Conservation (phyloP, 306 rosid species). For the Trichosanthes truncata region DNA sequence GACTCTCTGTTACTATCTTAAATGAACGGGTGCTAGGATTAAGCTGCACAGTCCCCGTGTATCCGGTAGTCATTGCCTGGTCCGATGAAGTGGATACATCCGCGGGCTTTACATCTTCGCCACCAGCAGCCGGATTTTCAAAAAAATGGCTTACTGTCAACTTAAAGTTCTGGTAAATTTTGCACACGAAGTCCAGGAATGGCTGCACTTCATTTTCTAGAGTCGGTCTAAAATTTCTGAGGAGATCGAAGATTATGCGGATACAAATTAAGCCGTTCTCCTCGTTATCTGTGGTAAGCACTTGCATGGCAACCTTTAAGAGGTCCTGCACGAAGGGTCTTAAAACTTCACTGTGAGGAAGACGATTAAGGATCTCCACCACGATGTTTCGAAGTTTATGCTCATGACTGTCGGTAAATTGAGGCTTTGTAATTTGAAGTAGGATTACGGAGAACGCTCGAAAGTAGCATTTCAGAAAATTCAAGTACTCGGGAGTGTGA, state of each 20-base stretch:
- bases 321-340: slow-evolving; percentile 97
- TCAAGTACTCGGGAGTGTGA: slow-evolving; percentile 93
- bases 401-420: slow-evolving; percentile 65
- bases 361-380: slow-evolving; percentile 91
- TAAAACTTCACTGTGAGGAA: slow-evolving; percentile 95
- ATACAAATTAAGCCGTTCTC: slow-evolving; percentile 85
- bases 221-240: slow-evolving; percentile 88
- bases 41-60: slow-evolving; percentile 58
- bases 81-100: slow-evolving; percentile 59
- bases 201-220: slow-evolving; percentile 90
- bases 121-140: slow-evolving; percentile 45
- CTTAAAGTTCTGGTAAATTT: slow-evolving; percentile 84
- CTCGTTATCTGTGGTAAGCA: slow-evolving; percentile 86
- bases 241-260: slow-evolving; percentile 88
- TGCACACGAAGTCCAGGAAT: slow-evolving; percentile 83
- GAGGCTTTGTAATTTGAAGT: slow-evolving; percentile 73
- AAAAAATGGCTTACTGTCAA: slow-evolving; percentile 81
- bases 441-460: slow-evolving; percentile 68
- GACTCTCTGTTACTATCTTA: slow-evolving; percentile 94
- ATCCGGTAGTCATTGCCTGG: slow-evolving; percentile 33
- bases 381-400: slow-evolving; percentile 88
- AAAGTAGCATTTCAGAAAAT: slow-evolving; percentile 86
- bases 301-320: slow-evolving; percentile 90
- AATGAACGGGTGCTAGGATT: slow-evolving; percentile 93
- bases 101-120: slow-evolving; percentile 70